Conservation (phyloP, 1,284 basidiomycete species). For the Stygiomarasmius scandens region DNA sequence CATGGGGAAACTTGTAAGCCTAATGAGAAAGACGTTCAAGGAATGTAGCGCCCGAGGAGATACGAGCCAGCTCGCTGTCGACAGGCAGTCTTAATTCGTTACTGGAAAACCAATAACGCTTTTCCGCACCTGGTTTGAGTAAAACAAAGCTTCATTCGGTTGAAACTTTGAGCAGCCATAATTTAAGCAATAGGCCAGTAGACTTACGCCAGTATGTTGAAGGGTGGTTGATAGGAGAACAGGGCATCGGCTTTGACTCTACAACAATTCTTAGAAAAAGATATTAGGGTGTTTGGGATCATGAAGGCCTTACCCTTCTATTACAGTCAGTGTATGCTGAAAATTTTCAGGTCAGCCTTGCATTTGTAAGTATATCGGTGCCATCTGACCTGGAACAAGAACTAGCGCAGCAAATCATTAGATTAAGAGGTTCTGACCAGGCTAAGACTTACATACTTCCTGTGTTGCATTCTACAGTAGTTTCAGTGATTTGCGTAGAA, state of each 20-base stretch:
- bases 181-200: slow-evolving; percentile 32
- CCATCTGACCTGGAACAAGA: slow-evolving; percentile 87
- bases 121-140: background rate
- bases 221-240: slow-evolving; percentile 90
- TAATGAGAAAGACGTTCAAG: slow-evolving; percentile 83
- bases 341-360: background rate
- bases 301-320: slow-evolving; percentile 72
- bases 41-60: slow-evolving; percentile 77
- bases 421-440: too few relatives aligned
- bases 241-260: slow-evolving; percentile 87
- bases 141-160: background rate
- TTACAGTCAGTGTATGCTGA: slow-evolving; percentile 51
- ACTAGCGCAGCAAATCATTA: too few relatives aligned
- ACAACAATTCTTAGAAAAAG: too few relatives aligned
- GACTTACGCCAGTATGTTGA: slow-evolving; percentile 78
- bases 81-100: too few relatives aligned
- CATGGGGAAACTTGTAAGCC: slow-evolving; percentile 78
- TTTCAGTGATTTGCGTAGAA: background rate
- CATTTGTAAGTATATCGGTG: background rate
- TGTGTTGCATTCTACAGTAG: slow-evolving; percentile 75
- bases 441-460: slow-evolving; percentile 59
- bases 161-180: background rate
- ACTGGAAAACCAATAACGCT: too few relatives aligned
- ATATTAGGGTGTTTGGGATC: background rate
- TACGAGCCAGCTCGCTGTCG: slow-evolving; percentile 72